Evolutionary conservation across 331 rosid species (phyloP).

Genomic region (Quercus lobata): DNA sequence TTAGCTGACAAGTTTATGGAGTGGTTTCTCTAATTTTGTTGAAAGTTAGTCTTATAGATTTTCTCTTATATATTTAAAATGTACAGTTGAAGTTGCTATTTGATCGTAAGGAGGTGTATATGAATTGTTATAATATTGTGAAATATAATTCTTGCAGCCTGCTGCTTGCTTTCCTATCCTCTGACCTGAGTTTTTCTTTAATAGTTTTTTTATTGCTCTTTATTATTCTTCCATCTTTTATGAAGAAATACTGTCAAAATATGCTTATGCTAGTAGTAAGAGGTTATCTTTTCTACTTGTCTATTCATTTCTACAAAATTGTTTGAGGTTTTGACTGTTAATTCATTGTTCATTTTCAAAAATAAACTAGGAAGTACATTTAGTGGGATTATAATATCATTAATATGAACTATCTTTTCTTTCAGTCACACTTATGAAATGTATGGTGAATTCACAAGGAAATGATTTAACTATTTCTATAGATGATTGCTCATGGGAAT

Average conservation of each 20-base stretch:
- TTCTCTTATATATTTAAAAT: constrained; percentile 32
- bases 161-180: constrained; percentile 22
- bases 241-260: neutral
- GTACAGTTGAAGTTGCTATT: constrained; percentile 63
- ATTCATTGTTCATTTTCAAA: neutral
- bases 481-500: neutral
- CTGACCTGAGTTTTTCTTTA: constrained; percentile 10
- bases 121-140: constrained; percentile 47
- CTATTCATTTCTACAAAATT: neutral
- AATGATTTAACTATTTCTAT: neutral
- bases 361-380: neutral
- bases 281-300: neutral
- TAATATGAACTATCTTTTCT: neutral
- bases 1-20: constrained; percentile 52
- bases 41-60: constrained; percentile 69
- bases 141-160: constrained; percentile 48
- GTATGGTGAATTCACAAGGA: neutral
- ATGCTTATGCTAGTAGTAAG: neutral
- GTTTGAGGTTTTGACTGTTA: neutral
- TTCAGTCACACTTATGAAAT: neutral
- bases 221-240: constrained; percentile 22
- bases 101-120: constrained; percentile 47
- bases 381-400: neutral
- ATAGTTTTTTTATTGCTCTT: constrained; percentile 14
- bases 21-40: constrained; percentile 57